Evolutionary conservation across 768 basidiomycete species (phyloP).

Genomic region (Amanita subjunquillea): DNA sequence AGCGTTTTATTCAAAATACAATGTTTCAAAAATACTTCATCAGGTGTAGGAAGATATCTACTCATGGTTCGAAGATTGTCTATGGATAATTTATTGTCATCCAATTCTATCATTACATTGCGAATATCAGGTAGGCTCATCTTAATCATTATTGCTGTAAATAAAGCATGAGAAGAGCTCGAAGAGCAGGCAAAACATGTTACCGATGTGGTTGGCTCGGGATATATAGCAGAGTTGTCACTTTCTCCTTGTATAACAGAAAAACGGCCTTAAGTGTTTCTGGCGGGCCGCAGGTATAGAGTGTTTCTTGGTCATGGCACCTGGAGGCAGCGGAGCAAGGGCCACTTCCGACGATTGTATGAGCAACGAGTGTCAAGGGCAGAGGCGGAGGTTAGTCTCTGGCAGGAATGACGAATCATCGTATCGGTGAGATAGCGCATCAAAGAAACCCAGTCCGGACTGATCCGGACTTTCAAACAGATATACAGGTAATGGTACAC

Average conservation of each 20-base stretch:
- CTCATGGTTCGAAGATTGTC: constrained; percentile 72
- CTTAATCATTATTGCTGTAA: constrained; percentile 77
- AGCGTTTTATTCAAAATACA: background rate
- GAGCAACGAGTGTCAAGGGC: no score
- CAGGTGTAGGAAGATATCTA: constrained; percentile 67
- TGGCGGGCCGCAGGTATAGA: constrained; percentile 6
- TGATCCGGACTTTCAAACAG: constrained; percentile 19
- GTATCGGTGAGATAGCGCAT: no score
- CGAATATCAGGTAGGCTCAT: constrained; percentile 53
- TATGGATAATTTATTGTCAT: constrained; percentile 56
- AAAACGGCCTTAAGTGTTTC: constrained; percentile 73
- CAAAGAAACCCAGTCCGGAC: no score
- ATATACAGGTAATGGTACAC: constrained; percentile 10
- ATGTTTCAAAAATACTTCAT: constrained; percentile 44
- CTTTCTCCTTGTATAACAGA: constrained; percentile 59
- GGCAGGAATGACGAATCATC: no score
- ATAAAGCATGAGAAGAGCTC: constrained; percentile 6
- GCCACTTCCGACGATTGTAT: no score
- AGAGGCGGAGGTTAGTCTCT: constrained; percentile 14
- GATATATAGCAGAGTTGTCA: constrained; percentile 68
- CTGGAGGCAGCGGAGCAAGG: constrained; percentile 15
- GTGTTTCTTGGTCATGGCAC: constrained; percentile 29
- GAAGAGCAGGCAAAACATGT: constrained; percentile 8
- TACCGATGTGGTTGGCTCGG: constrained; percentile 78
- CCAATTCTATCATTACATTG: constrained; percentile 59